phyloP scores from a whole-genome alignment of 1,139 yeast species.

The Magnusiomyces sp. region DNA sequence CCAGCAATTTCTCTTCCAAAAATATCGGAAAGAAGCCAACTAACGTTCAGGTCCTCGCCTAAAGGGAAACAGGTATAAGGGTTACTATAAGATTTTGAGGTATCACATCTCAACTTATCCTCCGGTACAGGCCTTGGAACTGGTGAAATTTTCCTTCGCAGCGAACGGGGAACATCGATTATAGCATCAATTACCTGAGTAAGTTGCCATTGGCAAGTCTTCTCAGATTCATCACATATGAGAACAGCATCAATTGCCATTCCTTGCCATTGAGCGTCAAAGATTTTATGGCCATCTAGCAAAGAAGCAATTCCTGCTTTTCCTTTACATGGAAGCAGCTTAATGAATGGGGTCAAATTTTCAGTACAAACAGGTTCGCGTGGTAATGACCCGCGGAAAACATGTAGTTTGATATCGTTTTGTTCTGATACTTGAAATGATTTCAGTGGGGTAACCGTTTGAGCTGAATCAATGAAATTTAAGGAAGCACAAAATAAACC shows the following conservation, averaged over 20 bases:
- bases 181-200: slow-evolving; percentile 68
- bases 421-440: slow-evolving; percentile 32
- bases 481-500: slow-evolving; percentile 95
- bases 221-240: slow-evolving; percentile 34
- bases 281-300: slow-evolving; percentile 90
- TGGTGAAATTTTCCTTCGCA: slow-evolving; percentile 55
- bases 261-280: slow-evolving; percentile 90
- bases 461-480: slow-evolving; percentile 73
- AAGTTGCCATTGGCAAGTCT: slow-evolving; percentile 46
- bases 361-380: slow-evolving; percentile 97
- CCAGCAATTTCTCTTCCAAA: slow-evolving; percentile 66
- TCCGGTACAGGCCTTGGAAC: slow-evolving; percentile 76
- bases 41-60: slow-evolving; percentile 42
- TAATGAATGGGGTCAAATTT: slow-evolving; percentile 87
- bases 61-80: slow-evolving; percentile 73
- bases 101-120: slow-evolving; percentile 63
- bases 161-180: slow-evolving; percentile 58
- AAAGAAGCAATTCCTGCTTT: slow-evolving; percentile 81
- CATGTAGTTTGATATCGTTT: slow-evolving; percentile 35
- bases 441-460: slow-evolving; percentile 63
- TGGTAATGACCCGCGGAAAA: slow-evolving; percentile 81
- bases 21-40: slow-evolving; percentile 53
- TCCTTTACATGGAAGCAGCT: slow-evolving; percentile 86
- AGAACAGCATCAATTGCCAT: slow-evolving; percentile 82
- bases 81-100: slow-evolving; percentile 43